Base-by-base conservation (phyloP, 768 basidiomycete genomes). In the Naematelia encephala region DNA sequence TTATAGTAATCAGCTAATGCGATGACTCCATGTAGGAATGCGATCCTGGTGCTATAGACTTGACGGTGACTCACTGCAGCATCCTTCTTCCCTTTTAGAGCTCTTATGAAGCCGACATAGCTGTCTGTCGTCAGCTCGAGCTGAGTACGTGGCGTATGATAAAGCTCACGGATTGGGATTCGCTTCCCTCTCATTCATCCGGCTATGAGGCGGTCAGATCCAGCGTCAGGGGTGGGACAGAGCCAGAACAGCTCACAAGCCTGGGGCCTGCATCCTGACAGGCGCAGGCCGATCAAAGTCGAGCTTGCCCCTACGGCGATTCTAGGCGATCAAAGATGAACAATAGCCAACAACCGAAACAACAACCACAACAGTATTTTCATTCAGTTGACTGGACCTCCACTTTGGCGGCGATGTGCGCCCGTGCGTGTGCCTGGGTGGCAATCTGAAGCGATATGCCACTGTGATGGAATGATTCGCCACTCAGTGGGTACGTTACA, bases 181-280 rank as follows among this genome's bases (percentile, higher is more conserved):
- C 1, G 68, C 54, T 51, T 70, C 64, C 43, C 71, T 61, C 67
- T 73, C 71, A 46, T 73, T 73, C 46, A 73, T 55, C 23, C 71
- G 68, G 27, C 70, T 72, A 30, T n/a, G n/a, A 34, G 29, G 12
- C 43, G 3, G 50, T 60, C 43, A 60, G 58, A 28, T 44, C 16
- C 3, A 21, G 13, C 43, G 14, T 47, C 47, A 14, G 3, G 26
- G 19, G 12, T 16, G 19, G 8, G n/a, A n/a, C n/a, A n/a, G 30
- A 25, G 21, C 50, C 10, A 27, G 19, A 11, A 42, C 1, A 29
- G 55, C 68, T 57, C 49, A 72, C 70, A 73, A 68, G 14, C 68
- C 55, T 34, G 71, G 71, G 16, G 71, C 71, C 53, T 73, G 71
- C 71, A 73, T 73, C 34, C 14, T 62, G 54, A 19, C 16, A n/a